Conservation (phyloP, 108 stramenopile species). For the Discostella stelligeroides region DNA sequence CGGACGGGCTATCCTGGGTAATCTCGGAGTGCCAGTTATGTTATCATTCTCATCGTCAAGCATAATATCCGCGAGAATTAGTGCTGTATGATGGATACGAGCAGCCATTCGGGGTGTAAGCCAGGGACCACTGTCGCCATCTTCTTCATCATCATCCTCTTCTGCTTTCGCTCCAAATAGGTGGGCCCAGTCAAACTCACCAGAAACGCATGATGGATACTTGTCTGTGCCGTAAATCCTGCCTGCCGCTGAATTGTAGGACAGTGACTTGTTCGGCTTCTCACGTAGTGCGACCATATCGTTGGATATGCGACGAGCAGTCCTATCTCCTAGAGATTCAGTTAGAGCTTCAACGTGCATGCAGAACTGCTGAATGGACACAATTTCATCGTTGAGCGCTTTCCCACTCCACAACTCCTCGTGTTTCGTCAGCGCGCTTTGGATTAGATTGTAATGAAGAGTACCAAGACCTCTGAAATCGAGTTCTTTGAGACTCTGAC, state of each 20-base stretch:
- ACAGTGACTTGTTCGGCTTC: not conserved
- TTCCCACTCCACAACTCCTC: not conserved
- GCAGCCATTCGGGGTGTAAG: slow-evolving; percentile 4
- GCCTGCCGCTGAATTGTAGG: not conserved
- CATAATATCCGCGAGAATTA: not conserved
- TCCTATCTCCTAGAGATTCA: not conserved
- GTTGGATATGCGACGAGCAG: not conserved
- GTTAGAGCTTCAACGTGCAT: not conserved
- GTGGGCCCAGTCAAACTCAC: slow-evolving; percentile 1
- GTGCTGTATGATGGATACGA: not conserved
- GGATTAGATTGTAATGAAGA: not conserved
- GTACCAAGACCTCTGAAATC: slow-evolving; percentile 1
- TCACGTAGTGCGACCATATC: not conserved
- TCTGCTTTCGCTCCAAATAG: not conserved
- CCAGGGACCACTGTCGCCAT: slow-evolving; percentile 1
- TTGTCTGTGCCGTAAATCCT: not conserved
- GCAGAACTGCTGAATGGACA: not conserved
- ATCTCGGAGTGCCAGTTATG: not conserved
- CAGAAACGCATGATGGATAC: not conserved
- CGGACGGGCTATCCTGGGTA: not conserved
- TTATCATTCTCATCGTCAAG: not conserved
- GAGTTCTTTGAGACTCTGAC: not conserved
- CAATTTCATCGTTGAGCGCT: not conserved
- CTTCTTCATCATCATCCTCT: not conserved
- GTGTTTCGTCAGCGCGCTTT: not conserved